phyloP scores from a whole-genome alignment of 495 filamentous ascomycete species.

The Neurospora sp. region DNA sequence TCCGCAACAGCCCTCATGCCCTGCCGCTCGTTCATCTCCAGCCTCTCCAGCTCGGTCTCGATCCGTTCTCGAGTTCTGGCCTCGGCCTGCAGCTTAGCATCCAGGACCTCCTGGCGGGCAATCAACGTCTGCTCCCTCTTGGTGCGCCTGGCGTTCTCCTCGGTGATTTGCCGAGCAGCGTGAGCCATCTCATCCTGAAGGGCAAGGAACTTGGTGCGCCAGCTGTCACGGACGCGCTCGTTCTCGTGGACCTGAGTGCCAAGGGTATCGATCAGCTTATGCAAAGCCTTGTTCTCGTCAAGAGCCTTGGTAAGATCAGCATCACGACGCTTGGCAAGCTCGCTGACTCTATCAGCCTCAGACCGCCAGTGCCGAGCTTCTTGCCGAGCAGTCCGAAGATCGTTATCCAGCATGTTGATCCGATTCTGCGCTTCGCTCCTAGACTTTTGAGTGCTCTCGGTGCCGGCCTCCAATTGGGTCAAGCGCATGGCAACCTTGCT shows the following conservation, averaged over 20 bases:
- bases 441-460: slow-evolving; percentile 53
- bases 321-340: slow-evolving; percentile 29
- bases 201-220: slow-evolving; percentile 68
- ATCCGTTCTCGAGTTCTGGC: slow-evolving; percentile 66
- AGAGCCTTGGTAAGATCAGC: slow-evolving; percentile 29
- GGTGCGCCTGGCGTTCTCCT: slow-evolving; percentile 66
- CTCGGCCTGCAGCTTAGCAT: slow-evolving; percentile 67
- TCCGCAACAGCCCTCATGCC: slow-evolving; percentile 47
- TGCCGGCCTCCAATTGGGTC: slow-evolving; percentile 51
- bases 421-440: slow-evolving; percentile 51
- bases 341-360: slow-evolving; percentile 35
- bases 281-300: slow-evolving; percentile 43
- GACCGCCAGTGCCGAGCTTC: slow-evolving; percentile 40
- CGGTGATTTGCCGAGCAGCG: slow-evolving; percentile 63
- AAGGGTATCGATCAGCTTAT: slow-evolving; percentile 56
- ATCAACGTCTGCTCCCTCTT: slow-evolving; percentile 64
- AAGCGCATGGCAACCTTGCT: slow-evolving; percentile 47
- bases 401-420: slow-evolving; percentile 35
- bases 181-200: slow-evolving; percentile 76
- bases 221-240: slow-evolving; percentile 62
- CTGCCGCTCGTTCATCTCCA: slow-evolving; percentile 68
- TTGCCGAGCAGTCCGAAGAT: slow-evolving; percentile 38
- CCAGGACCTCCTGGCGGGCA: slow-evolving; percentile 68
- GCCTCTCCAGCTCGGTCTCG: slow-evolving; percentile 62
- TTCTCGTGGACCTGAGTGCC: slow-evolving; percentile 75